Base-by-base conservation (phyloP, 2,329 filamentous ascomycete species). In the Diplodia mutila region DNA sequence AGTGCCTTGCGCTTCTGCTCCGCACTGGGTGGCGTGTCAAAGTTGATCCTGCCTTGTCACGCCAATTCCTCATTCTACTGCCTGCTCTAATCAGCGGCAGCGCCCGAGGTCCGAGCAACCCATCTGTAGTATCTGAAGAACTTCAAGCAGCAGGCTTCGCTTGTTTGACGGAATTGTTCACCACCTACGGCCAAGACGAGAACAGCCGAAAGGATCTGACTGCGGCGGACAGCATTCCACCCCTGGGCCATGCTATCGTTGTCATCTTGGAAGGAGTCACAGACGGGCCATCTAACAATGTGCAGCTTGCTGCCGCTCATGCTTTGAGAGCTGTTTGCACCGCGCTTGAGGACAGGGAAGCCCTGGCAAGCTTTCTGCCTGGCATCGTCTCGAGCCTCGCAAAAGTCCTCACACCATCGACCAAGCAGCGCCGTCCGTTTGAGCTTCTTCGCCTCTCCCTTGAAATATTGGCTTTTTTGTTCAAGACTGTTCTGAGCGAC, bases 61-160 rank as follows among this genome's bases (percentile, higher is more conserved):
- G 92, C 70, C 94, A 98, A 76, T 86, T 98, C 18, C 84, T 98
- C 51, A 91, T 97, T 52, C 84, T 98, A 39, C 85, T 97, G 68
- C 91, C 91, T 0, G 90, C 97, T 73, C 85, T 97, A 67, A 87
- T 93, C 67, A 93, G 91, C 25, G 91, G 91, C 11, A 85, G 87
- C 0, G 88, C 91, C 0, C 88, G 84, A 34, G 84, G 86, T 59
- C 79, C 80, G 61, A 77, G 78, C 12, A 79, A 81, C 23, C 81
- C 82, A 39, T 76, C 79, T 21, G 75, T 79, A 1, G 79, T 85
- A 18, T 87, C 86, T 0, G 93, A 97, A 74, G 95, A 98, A 77
- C 86, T 94, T 2, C 85, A 88, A 25, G 75, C 89, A 34, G 89
- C 91, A 70, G 88, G 90, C 0, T 91, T 94, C 71, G 84, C 84